Evolutionary conservation across 2,329 filamentous ascomycete genomes (phyloP).

Genomic region (Pestalotiopsis sp.): DNA sequence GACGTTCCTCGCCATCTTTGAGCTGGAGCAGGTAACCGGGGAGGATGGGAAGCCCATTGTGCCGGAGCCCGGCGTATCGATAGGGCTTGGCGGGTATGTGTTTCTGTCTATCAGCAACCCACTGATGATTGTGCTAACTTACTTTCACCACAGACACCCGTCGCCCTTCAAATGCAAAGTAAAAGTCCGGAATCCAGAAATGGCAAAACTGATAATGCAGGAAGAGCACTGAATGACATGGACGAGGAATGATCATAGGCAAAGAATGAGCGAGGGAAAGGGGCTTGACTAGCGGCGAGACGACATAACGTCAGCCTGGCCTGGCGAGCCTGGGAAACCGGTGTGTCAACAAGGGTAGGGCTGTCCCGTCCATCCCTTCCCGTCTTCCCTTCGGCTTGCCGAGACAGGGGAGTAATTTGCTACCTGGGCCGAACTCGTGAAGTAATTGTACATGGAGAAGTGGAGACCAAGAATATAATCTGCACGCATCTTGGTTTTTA

Average conservation of each 20-base stretch:
- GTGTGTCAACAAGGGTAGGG: background rate
- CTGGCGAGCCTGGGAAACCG: background rate
- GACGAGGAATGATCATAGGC: background rate
- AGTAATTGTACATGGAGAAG: background rate
- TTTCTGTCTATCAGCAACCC: background rate
- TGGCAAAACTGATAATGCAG: constrained; percentile 15
- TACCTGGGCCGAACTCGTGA: background rate
- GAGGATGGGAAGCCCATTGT: constrained; percentile 29
- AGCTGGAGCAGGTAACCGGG: constrained; percentile 34
- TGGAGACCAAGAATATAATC: background rate
- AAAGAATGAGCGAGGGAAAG: background rate
- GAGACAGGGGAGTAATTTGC: background rate
- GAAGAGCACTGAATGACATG: background rate
- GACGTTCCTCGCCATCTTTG: constrained; percentile 40
- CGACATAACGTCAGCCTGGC: background rate
- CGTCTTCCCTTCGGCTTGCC: background rate
- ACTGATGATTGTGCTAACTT: background rate
- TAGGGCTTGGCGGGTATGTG: constrained; percentile 19
- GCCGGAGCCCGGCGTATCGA: constrained; percentile 17
- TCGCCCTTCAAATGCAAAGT: constrained; percentile 16
- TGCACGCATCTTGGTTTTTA: background rate
- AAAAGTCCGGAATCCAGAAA: constrained; percentile 13
- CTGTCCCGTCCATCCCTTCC: background rate
- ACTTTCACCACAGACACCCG: constrained; percentile 14
- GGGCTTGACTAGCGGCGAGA: background rate